Base-by-base conservation (phyloP, 306 rosid species). In the Prunus padus region DNA sequence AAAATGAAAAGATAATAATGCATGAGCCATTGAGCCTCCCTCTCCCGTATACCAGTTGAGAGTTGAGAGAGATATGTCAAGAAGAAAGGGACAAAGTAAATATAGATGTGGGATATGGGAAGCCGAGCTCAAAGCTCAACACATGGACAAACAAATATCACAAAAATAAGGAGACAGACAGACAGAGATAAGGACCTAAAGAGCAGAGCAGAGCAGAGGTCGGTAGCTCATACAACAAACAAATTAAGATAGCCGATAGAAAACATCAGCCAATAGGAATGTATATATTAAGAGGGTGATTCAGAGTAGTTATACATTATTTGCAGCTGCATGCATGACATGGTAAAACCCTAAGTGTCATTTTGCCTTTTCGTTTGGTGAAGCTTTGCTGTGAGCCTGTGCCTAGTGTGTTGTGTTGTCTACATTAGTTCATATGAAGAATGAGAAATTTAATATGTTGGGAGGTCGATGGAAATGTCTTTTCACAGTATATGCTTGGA, bases 31-130 rank as follows among this genome's bases (percentile, higher is more conserved):
- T n/a, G 63, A 46, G 37, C 44, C 65, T 42, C 47, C 69, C 51
- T 19, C 19, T 7, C 33, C 33, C 42, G 42, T 37, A 6, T 22
- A 4, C 83, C 25, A 10, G 33, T 47, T 28, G 76, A 69, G 49
- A 68, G 60, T 16, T 42, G 83, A 86, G 82, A 82, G 81, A 59
- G 86, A 83, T 73, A 65, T 82, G 89, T 83, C 92, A 85, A 85
- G 49, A 86, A 83, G 67, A 88, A 72, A 71, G 64, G 57, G 96
- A 90, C 89, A 90, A 80, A 4, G 23, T 37, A 37, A 37, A 37
- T 37, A 37, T 37, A 37, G 42, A 7, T 37, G 42, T 37, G 42
- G 71, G 62, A 79, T 7, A 71, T 77, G 57, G 80, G 68, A 69
- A 54, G 64, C 69, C 54, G 69, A 37, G 42, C 42, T 37, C 42